Conservation (phyloP, 305 asterid genomes). For the Lippia alba region DNA sequence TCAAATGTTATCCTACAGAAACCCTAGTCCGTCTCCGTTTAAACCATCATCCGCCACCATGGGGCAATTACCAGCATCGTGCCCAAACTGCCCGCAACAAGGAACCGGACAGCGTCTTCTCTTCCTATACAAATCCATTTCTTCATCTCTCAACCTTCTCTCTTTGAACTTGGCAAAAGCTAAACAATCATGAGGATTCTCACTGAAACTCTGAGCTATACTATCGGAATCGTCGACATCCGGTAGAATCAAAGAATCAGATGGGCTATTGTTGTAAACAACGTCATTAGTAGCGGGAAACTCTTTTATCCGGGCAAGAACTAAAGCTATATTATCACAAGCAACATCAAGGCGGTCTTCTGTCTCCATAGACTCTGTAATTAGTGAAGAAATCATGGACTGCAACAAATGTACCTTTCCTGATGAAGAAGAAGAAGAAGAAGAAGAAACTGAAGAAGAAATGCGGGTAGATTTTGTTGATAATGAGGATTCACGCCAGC, state of each 20-base stretch:
- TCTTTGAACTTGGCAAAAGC: conserved; percentile 49
- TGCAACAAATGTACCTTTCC: conserved; percentile 60
- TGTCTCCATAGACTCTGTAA: conserved; percentile 63
- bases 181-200: conserved; percentile 40
- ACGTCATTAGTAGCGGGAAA: conserved; percentile 46
- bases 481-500: conserved; percentile 55
- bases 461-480: conserved; percentile 21
- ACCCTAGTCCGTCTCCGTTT: conserved; percentile 47
- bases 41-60: conserved; percentile 51
- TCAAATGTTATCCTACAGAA: conserved; percentile 38
- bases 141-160: conserved; percentile 55
- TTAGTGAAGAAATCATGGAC: conserved; percentile 59
- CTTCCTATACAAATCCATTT: conserved; percentile 48
- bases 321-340: conserved; percentile 58
- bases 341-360: conserved; percentile 67
- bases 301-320: conserved; percentile 56
- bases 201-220: conserved; percentile 52
- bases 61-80: conserved; percentile 52
- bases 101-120: conserved; percentile 51
- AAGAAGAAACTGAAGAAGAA: neutral
- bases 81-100: conserved; percentile 54
- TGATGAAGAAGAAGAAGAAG: conserved; percentile 38
- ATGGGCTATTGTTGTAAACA: conserved; percentile 55
- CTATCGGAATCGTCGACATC: conserved; percentile 65
- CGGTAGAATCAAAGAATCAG: conserved; percentile 50